Conservation (phyloP, 257 asterid species). For the Paraleonurus japonicus region DNA sequence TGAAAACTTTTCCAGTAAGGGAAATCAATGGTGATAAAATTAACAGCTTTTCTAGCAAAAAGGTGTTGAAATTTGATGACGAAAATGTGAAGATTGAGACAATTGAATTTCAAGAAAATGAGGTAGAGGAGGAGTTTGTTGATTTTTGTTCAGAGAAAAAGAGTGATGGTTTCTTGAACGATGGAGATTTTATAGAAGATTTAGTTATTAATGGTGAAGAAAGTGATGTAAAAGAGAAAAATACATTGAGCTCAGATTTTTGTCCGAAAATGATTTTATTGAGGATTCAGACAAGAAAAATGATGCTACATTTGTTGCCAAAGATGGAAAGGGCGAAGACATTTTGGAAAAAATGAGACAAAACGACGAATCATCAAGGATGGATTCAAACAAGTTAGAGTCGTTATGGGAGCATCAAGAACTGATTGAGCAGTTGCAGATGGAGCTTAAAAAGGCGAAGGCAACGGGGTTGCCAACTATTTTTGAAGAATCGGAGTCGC, state of each 20-base stretch:
- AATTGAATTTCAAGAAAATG: constrained; percentile 4
- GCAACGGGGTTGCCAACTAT: constrained; percentile 90
- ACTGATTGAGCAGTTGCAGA: constrained; percentile 77
- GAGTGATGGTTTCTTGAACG: constrained; percentile 41
- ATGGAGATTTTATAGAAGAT: constrained; percentile 44
- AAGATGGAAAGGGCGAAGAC: neutral
- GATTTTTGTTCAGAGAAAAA: constrained; percentile 32
- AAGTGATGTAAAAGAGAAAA: constrained; percentile 20
- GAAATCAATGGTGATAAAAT: constrained; percentile 4
- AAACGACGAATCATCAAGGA: constrained; percentile 22
- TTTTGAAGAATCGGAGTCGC: constrained; percentile 78
- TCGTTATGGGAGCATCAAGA: constrained; percentile 96
- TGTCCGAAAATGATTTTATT: constrained; percentile 40
- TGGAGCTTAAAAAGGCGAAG: constrained; percentile 71
- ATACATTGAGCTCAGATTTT: constrained; percentile 20
- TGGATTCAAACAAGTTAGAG: constrained; percentile 55
- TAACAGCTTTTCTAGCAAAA: neutral
- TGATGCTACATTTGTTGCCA: constrained; percentile 21
- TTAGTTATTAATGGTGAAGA: constrained; percentile 18
- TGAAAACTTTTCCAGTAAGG: constrained; percentile 8
- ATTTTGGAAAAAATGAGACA: constrained; percentile 24
- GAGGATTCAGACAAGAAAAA: constrained; percentile 19
- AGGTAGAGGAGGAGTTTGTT: constrained; percentile 17
- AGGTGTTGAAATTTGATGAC: neutral
- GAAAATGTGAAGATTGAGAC: constrained; percentile 8